phyloP scores from a whole-genome alignment of 1,284 basidiomycete species.

The Naganishia sp. region DNA sequence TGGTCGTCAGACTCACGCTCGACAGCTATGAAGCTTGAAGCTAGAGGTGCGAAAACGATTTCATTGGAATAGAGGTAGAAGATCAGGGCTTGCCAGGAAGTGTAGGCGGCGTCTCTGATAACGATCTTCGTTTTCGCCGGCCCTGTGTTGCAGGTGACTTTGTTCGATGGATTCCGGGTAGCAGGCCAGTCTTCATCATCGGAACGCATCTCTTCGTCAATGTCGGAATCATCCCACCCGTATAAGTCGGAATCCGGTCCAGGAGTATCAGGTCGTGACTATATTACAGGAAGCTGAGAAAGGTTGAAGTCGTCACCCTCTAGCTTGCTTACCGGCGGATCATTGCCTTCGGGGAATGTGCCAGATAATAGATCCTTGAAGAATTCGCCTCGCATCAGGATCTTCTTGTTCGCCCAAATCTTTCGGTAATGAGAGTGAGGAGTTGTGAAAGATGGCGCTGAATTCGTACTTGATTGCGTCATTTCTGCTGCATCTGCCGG shows the following conservation, averaged over 20 bases:
- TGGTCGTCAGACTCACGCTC: not conserved
- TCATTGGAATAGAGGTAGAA: conserved; percentile 88
- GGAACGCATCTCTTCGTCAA: conserved; percentile 45
- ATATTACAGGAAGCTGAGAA: not conserved
- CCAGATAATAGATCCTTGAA: conserved; percentile 59
- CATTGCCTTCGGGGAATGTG: conserved; percentile 44
- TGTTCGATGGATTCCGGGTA: not conserved
- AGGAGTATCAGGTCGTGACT: conserved; percentile 16
- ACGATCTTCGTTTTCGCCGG: conserved; percentile 64
- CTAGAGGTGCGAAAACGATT: conserved; percentile 78
- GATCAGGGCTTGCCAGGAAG: conserved; percentile 77
- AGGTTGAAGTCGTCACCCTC: not conserved
- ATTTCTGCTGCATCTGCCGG: not conserved
- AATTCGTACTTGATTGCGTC: not conserved
- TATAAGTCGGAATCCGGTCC: conserved; percentile 10
- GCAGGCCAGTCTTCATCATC: conserved; percentile 9
- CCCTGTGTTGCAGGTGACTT: conserved; percentile 34
- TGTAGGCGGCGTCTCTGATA: conserved; percentile 75
- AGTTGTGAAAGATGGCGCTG: not conserved
- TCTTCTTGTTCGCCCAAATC: conserved; percentile 62
- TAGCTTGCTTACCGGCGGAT: conserved; percentile 12
- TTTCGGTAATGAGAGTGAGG: conserved; percentile 30
- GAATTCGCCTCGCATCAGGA: conserved; percentile 73
- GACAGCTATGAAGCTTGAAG: conserved; percentile 59
- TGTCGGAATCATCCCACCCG: conserved; percentile 45